Conservation (phyloP, 177 flowering plant species). For the Telopea speciosissima region DNA sequence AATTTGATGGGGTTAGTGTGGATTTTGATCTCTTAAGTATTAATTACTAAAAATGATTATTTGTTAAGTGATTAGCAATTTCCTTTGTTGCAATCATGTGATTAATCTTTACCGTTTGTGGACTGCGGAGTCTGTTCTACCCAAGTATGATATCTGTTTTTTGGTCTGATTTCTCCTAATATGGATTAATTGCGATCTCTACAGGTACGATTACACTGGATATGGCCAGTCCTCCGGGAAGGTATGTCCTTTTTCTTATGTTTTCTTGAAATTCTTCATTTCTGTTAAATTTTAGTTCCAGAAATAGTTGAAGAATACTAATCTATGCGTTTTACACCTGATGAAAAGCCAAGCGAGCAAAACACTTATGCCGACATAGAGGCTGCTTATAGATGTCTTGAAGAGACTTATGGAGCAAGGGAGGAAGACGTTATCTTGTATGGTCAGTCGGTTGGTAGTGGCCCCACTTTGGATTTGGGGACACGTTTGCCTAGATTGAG, state of each 20-base stretch:
- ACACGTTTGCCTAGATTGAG: conserved; percentile 55
- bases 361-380: conserved; percentile 92
- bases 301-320: conserved; percentile 2
- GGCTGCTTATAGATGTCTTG: conserved; percentile 81
- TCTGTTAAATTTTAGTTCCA: background rate
- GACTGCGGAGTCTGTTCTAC: background rate
- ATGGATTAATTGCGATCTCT: conserved; percentile 2
- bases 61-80: background rate
- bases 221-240: conserved; percentile 93
- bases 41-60: background rate
- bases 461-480: conserved; percentile 91
- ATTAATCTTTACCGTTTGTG: background rate
- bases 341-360: conserved; percentile 70
- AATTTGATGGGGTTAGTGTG: conserved; percentile 82
- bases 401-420: conserved; percentile 61
- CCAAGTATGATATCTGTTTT: background rate
- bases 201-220: conserved; percentile 93
- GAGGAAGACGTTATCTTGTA: conserved; percentile 80
- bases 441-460: conserved; percentile 97
- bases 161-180: background rate
- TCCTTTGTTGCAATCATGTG: background rate
- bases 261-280: conserved; percentile 1
- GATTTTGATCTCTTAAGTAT: background rate
- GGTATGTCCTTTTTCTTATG: conserved; percentile 36
- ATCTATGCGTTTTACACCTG: background rate